A percentile compares a stretch with the other conserved stretches of the same genome.
Evolutionary conservation across 495 filamentous ascomycete genomes (phyloP).

Genomic region (Penicillium chermesinum): DNA sequence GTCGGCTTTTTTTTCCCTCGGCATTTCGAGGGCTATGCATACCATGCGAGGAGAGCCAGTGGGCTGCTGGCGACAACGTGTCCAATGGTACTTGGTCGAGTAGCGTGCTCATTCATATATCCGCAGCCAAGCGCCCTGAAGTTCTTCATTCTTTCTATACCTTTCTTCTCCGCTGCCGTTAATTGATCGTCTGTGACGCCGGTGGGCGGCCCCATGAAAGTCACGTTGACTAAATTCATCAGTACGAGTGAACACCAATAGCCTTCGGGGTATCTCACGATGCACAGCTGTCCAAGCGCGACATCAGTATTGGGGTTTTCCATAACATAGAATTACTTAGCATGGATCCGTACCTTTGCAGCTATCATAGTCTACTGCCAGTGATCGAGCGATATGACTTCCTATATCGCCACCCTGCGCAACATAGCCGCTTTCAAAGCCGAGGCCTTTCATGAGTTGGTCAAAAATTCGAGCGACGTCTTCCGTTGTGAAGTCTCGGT

Average conservation of each 20-base stretch:
- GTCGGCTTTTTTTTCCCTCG: not conserved
- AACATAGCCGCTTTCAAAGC: constrained; percentile 56
- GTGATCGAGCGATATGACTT: constrained; percentile 38
- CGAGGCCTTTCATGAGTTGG: constrained; percentile 54
- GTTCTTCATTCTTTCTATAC: constrained; percentile 22
- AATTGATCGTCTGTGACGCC: constrained; percentile 47
- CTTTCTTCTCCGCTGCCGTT: constrained; percentile 30
- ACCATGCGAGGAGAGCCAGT: constrained; percentile 62
- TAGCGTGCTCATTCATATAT: constrained; percentile 56
- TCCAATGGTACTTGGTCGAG: constrained; percentile 57
- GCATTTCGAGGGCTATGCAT: constrained; percentile 10
- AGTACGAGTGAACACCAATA: not conserved
- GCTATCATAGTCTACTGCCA: constrained; percentile 36
- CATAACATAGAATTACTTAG: not conserved
- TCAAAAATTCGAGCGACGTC: constrained; percentile 48
- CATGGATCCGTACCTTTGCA: constrained; percentile 37
- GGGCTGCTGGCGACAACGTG: constrained; percentile 53
- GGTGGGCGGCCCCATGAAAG: constrained; percentile 52
- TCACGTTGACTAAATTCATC: constrained; percentile 25
- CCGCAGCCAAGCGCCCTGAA: constrained; percentile 41
- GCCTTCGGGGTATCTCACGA: constrained; percentile 14
- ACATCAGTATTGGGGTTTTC: constrained; percentile 2
- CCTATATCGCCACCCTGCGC: constrained; percentile 67
- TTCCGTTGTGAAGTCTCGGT: constrained; percentile 39
- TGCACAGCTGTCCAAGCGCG: constrained; percentile 29